Base-by-base conservation (phyloP, 2,329 filamentous ascomycete species). In the Beauveria bassiana region DNA sequence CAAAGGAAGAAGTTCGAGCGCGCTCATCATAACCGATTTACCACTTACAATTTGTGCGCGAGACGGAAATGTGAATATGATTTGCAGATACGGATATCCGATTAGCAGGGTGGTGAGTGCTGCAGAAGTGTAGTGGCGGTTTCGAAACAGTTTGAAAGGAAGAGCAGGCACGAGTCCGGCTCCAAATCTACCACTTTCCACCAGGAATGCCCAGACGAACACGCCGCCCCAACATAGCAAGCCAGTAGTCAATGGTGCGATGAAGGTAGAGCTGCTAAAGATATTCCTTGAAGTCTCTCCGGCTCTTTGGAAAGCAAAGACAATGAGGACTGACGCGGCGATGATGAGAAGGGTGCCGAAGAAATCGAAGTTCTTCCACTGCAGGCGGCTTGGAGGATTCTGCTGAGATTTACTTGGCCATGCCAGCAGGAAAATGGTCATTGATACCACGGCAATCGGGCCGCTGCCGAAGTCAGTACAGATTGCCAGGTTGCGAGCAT, bases 301-400 rank as follows among this genome's bases (percentile, higher is more conserved):
- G 3, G 77, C 77, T 64, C 79, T 79, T 65, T 86, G 82, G 61
- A 86, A 84, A 1, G 83, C 74, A 65, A 84, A 85, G 0, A 85
- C 80, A 5, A 85, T 74, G 2, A 86, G 74, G 0, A 83, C 78
- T 0, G 82, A 78, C 1, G 81, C 78, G 3, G 78, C 72, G 9
- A 86, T 75, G 14, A 84, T 71, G 24, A 86, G 73, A n/a, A 80
- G 64, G 0, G 81, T 81, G 12, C 83, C 83, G 4, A 81, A 47
- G 58, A 80, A 76, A 65, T 86, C 84, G 45, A 86, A 72, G 50
- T 81, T 74, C 34, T 70, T 77, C 79, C 79, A 83, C 3, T 74
- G 69, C 40, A 76, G 72, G 31, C 71, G 72, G 50, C 77, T 68
- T 4, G 74, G 63, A 18, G 1, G 75, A 75, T 2, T 80, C 70